Conservation (phyloP, 306 rosid genomes). For the Vigna trinervia region DNA sequence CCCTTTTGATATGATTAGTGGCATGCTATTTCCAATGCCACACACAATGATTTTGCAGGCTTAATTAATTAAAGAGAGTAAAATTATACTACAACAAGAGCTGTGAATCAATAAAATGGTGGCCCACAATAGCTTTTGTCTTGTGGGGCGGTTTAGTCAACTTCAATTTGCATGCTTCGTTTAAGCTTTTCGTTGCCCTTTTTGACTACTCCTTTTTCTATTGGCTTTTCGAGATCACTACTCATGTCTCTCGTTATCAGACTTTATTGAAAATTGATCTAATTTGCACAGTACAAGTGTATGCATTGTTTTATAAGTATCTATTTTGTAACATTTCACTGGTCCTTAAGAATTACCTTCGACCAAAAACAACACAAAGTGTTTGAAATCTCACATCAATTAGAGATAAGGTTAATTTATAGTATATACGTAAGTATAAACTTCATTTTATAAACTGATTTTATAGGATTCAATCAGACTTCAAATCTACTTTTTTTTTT, state of each 20-base stretch:
- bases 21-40: conserved; percentile 77
- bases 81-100: conserved; percentile 34
- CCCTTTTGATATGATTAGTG: conserved; percentile 68
- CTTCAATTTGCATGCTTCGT: conserved; percentile 53
- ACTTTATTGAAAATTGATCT: conserved; percentile 46
- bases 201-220: conserved; percentile 59
- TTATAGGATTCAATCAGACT: no score
- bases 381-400: no score
- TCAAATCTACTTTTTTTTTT: no score
- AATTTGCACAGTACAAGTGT: conserved; percentile 18
- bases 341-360: no score
- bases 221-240: conserved; percentile 54
- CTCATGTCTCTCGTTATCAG: conserved; percentile 49
- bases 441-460: no score
- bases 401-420: no score
- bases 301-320: neutral
- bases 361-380: no score
- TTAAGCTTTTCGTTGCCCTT: conserved; percentile 58
- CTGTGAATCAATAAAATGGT: conserved; percentile 53
- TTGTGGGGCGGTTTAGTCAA: conserved; percentile 69
- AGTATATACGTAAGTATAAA: no score
- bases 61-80: conserved; percentile 53
- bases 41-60: conserved; percentile 50
- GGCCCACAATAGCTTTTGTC: conserved; percentile 61
- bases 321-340: neutral